Evolutionary conservation across 768 basidiomycete genomes (phyloP).

Genomic region (Boletus pseudo-olivaceus): DNA sequence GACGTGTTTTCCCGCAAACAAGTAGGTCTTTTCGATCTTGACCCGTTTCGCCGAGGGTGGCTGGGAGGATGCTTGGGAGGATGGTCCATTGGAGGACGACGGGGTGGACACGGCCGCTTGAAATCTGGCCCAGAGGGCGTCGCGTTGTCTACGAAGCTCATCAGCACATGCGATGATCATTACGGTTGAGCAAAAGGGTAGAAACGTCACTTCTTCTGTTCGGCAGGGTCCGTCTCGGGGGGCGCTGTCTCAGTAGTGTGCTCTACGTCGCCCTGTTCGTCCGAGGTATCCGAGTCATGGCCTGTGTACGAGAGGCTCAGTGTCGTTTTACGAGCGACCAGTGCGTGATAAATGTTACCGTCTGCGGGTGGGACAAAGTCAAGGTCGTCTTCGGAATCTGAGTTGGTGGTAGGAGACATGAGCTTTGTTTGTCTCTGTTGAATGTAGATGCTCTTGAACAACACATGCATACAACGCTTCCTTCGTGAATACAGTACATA

Average conservation of each 20-base stretch:
- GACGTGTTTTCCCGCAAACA: conserved; percentile 75
- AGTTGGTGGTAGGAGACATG: conserved; percentile 26
- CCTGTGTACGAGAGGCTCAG: neutral
- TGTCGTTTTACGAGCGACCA: neutral
- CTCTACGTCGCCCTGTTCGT: conserved; percentile 37
- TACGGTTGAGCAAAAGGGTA: no score
- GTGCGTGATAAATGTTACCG: conserved; percentile 18
- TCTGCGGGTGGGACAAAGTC: conserved; percentile 61
- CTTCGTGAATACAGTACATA: neutral
- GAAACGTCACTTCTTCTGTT: conserved; percentile 43
- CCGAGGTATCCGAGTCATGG: conserved; percentile 38
- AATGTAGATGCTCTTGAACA: conserved; percentile 19
- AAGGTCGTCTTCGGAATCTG: conserved; percentile 59
- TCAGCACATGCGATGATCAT: neutral
- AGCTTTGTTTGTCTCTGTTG: conserved; percentile 29
- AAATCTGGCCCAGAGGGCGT: conserved; percentile 65
- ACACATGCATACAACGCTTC: conserved; percentile 14
- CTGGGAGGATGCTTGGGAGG: conserved; percentile 10
- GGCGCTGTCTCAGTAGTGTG: conserved; percentile 12
- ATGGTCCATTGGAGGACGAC: neutral
- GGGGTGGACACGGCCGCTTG: conserved; percentile 51
- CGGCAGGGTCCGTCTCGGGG: conserved; percentile 35
- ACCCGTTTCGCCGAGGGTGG: conserved; percentile 40
- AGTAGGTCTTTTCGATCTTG: conserved; percentile 64
- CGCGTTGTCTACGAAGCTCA: conserved; percentile 45